Evolutionary conservation across 352 stramenopile genomes (phyloP).

Genomic region (Pythium phragmiticola): DNA sequence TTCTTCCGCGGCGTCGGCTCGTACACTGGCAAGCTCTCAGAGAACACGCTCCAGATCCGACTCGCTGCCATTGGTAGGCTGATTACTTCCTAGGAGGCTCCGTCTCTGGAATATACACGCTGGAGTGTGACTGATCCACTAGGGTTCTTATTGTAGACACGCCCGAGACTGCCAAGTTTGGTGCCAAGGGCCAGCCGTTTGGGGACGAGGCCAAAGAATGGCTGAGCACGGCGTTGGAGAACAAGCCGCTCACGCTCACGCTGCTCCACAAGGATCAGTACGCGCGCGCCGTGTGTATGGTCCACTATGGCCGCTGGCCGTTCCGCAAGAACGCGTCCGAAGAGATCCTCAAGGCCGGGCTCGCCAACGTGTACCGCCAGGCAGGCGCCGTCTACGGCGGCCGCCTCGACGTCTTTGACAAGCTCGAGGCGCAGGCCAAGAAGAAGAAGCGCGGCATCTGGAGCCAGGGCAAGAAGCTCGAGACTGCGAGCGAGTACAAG

Average conservation of each 20-base stretch:
- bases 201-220: conserved; percentile 80
- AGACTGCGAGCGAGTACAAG: conserved; percentile 78
- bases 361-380: conserved; percentile 76
- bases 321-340: conserved; percentile 79
- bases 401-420: conserved; percentile 63
- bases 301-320: conserved; percentile 76
- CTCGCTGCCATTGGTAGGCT: conserved; percentile 67
- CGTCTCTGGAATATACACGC: neutral
- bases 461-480: conserved; percentile 70
- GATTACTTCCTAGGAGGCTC: no score
- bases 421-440: conserved; percentile 59
- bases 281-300: conserved; percentile 76
- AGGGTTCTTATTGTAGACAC: conserved; percentile 41
- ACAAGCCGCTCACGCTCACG: conserved; percentile 62
- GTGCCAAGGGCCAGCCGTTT: conserved; percentile 70
- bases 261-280: conserved; percentile 87
- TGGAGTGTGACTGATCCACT: neutral
- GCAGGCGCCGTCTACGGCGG: conserved; percentile 80
- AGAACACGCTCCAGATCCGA: conserved; percentile 84
- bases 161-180: conserved; percentile 86
- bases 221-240: conserved; percentile 46
- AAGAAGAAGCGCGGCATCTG: conserved; percentile 73
- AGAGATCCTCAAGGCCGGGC: conserved; percentile 75
- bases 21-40: conserved; percentile 61
- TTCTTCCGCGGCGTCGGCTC: conserved; percentile 38